phyloP scores from a whole-genome alignment of 768 basidiomycete genomes.

The Suillus variegatus region DNA sequence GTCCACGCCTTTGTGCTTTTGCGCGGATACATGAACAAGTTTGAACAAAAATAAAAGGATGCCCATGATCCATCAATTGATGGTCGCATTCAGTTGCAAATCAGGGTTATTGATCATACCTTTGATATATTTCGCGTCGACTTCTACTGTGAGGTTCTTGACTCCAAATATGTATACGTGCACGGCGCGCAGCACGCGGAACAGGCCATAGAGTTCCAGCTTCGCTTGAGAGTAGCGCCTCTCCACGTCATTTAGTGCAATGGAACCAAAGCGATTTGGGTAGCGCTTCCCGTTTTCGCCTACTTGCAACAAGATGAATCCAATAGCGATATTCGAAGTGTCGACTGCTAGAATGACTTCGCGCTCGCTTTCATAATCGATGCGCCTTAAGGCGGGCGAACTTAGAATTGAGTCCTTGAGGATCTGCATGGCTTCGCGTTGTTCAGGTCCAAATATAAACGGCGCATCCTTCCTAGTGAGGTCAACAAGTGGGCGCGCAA shows the following conservation, averaged over 20 bases:
- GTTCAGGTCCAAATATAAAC: too few species aligned
- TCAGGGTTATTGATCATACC: conserved; percentile 38
- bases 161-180: conserved; percentile 30
- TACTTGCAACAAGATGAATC: too few species aligned
- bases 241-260: conserved; percentile 32
- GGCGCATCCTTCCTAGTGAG: too few species aligned
- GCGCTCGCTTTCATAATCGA: too few species aligned
- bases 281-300: too few species aligned
- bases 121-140: conserved; percentile 32
- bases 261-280: conserved; percentile 39
- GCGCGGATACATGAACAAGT: conserved; percentile 29
- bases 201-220: conserved; percentile 26
- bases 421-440: too few species aligned
- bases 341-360: too few species aligned
- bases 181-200: conserved; percentile 18
- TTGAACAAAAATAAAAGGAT: conserved; percentile 31
- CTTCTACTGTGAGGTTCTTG: conserved; percentile 25
- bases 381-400: too few species aligned
- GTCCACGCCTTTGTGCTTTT: background rate
- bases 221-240: conserved; percentile 24
- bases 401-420: too few species aligned
- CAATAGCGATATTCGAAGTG: too few species aligned
- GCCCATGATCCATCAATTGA: conserved; percentile 28
- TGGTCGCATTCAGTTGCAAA: conserved; percentile 29
- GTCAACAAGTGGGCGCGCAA: too few species aligned